Evolutionary conservation across 345 rosid genomes (phyloP).

Genomic region (Populus davidiana): DNA sequence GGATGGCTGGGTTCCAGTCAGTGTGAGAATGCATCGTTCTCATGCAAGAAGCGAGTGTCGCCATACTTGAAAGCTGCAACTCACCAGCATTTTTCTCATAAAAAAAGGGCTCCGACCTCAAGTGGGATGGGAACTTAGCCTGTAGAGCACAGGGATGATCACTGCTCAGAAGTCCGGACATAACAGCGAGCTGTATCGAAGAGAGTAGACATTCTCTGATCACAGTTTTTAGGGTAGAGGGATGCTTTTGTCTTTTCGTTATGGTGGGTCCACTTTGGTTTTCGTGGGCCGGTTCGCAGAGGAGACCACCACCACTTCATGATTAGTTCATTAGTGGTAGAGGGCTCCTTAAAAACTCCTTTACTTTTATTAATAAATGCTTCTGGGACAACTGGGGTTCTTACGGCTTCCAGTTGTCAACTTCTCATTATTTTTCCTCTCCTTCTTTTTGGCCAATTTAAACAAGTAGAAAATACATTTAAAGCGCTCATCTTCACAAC

Average conservation of each 20-base stretch:
- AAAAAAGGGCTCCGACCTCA: background rate
- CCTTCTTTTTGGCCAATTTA: background rate
- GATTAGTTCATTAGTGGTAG: conserved; percentile 45
- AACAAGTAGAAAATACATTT: background rate
- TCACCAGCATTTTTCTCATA: background rate
- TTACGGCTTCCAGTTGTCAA: background rate
- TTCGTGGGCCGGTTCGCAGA: background rate
- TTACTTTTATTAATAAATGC: conserved; percentile 37
- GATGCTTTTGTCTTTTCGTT: background rate
- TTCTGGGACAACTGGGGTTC: background rate
- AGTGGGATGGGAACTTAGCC: background rate
- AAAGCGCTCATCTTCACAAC: background rate
- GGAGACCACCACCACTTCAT: conserved; percentile 23
- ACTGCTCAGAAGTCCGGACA: background rate
- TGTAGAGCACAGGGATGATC: background rate
- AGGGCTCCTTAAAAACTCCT: conserved; percentile 20
- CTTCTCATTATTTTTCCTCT: background rate
- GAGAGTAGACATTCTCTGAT: conserved; percentile 24
- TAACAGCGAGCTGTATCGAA: conserved; percentile 4
- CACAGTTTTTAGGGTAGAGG: background rate
- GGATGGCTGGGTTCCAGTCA: too few relatives aligned
- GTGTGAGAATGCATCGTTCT: too few relatives aligned
- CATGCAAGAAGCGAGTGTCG: background rate
- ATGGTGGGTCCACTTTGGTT: conserved; percentile 12
- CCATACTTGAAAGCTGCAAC: background rate